These are phyloP conservation scores for Rhizophagus sp. DNA, from an alignment of 192 early-diverging fungal species.

Conservation along the genomic window DNA sequence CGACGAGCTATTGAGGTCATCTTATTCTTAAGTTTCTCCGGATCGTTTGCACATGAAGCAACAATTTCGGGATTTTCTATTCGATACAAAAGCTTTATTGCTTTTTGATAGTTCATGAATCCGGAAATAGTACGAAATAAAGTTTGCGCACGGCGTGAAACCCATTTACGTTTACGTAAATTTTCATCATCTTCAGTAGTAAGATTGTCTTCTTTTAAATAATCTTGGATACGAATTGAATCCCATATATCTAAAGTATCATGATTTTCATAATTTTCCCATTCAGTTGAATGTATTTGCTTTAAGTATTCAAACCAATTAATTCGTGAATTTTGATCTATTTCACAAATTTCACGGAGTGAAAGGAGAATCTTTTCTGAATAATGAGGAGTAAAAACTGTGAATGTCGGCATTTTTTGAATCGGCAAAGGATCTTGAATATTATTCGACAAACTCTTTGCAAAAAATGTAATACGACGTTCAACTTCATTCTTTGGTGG, in stretches of 20 bases:
- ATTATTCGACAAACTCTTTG: conserved; percentile 78
- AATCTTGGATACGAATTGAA: too few relatives aligned
- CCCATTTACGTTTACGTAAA: conserved; percentile 87
- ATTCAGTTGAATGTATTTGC: conserved; percentile 76
- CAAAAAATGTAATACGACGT: conserved; percentile 84
- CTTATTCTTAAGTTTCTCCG: conserved; percentile 69
- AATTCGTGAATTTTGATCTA: conserved; percentile 77
- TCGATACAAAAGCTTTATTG: conserved; percentile 76
- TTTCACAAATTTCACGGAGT: conserved; percentile 79
- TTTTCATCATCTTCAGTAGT: too few relatives aligned
- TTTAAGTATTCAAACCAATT: conserved; percentile 83
- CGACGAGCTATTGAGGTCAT: conserved; percentile 64
- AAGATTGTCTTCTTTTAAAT: too few relatives aligned
- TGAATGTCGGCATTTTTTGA: conserved; percentile 84
- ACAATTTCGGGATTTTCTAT: conserved; percentile 81
- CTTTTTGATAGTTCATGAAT: conserved; percentile 88
- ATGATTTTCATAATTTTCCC: conserved; percentile 76
- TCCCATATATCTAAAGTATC: too few relatives aligned
- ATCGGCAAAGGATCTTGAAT: conserved; percentile 79
- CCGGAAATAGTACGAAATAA: conserved; percentile 85
- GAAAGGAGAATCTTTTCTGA: conserved; percentile 83
- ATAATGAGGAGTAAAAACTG: conserved; percentile 83
- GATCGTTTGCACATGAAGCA: conserved; percentile 61
- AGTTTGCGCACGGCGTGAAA: conserved; percentile 82
- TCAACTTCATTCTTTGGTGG: conserved; percentile 77